Percentiles rank a stretch among this genome's conserved stretches.
Conservation (phyloP, 345 rosid species). For the Salix dunnii region DNA sequence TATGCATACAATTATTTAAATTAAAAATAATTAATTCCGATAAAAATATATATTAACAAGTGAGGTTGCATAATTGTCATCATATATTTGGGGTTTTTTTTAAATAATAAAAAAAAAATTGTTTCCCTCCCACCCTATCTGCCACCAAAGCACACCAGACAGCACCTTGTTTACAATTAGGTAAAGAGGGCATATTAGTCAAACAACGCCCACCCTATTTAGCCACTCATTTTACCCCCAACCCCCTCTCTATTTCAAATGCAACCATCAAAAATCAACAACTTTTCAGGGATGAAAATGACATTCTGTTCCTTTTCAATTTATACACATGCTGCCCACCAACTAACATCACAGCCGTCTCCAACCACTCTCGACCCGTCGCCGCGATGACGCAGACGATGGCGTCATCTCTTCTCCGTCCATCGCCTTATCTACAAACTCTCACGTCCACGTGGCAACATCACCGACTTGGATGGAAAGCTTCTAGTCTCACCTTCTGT, state of each 20-base stretch:
- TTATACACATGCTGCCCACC: neutral
- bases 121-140: neutral
- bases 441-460: constrained; percentile 21
- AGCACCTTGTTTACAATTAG: constrained; percentile 2
- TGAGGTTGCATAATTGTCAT: no score
- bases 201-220: neutral
- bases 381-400: neutral
- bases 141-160: constrained; percentile 4
- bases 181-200: constrained; percentile 13
- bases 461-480: neutral
- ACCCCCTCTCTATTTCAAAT: no score
- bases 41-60: no score
- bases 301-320: neutral
- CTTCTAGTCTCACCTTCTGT: constrained; percentile 14
- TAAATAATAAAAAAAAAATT: no score
- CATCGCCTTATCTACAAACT: constrained; percentile 23
- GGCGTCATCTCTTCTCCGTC: constrained; percentile 4
- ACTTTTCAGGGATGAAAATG: constrained; percentile 20
- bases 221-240: constrained; percentile 1
- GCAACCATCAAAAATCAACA: no score
- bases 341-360: neutral
- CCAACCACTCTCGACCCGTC: constrained; percentile 10
- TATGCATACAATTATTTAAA: no score
- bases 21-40: no score
- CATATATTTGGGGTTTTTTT: no score